Base-by-base conservation (phyloP, 441 rosid genomes). In the Theobroma grandiflorum region DNA sequence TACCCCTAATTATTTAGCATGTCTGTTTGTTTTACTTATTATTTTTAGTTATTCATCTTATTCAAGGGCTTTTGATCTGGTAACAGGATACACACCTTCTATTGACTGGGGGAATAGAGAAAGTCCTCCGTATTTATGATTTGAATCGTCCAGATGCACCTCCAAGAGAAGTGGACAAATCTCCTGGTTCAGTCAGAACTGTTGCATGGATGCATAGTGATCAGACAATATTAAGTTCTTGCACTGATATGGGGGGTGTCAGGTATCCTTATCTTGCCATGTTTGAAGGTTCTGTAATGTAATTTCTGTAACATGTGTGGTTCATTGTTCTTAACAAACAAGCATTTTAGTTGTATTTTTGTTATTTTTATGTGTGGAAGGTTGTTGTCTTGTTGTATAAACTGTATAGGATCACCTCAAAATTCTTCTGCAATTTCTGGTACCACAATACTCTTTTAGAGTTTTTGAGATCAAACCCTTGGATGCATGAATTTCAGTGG, bases 141-240 rank as follows among this genome's bases (percentile, higher is more conserved):
- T 80, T 96, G 90, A 95, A 96, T 82, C 86, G 91, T 57, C 94
- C 89, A 61, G 98, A 96, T 80, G 96, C 93, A 67, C 86, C 98
- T 74, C 96, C 98, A 42, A 91, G 93, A 90, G 93, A 92, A 90
- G 91, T 95, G 71, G 96, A 89, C 80, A 87, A 85, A 15, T 92
- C 97, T 37, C 95, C 96, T 68, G 95, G 98, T 80, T 93, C 98
- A 74, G 84, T 96, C 43, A 85, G 98, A 88, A 92, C 98, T 31
- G 94, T 90, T 57, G 90, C 95, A 9, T 96, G 99, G 98, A 96
- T 96, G 83, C 99, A 95, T 77, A 91, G 95, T 78, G 98, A 96
- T 80, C 97, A 93, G 87, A 95, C 99, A 64, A 91, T 96, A 72
- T 71, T 96, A 78, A 93, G 98, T 86, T 90, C 99, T 81, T 95